Base-by-base conservation (phyloP, 768 basidiomycete species). In the Mrakia gelida region DNA sequence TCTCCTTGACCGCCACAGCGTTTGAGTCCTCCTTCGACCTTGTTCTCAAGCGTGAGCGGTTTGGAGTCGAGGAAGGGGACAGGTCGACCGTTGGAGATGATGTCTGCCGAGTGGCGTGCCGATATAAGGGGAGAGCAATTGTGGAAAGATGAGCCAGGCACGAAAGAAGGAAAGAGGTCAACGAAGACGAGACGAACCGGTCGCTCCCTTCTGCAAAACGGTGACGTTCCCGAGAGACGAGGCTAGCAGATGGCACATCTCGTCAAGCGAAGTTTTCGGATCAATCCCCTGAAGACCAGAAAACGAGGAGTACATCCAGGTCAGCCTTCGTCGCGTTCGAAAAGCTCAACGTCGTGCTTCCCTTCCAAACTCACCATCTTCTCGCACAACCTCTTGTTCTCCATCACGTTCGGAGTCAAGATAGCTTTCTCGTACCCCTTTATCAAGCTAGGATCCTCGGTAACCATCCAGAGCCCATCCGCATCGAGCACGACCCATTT, bases 1-100 rank as follows among this genome's bases (percentile, higher is more conserved):
- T 99, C 97, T 0, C 97, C 97, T 83, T 98, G 97, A 0, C 97
- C 97, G 18, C 97, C 96, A 81, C 94, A 95, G 75, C 97, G 87
- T 85, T 96, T 96, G 81, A 93, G 81, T 1, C 96, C 95, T 1
- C 97, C 97, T 75, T 89, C 85, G 0, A 87, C 85, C 80, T 92
- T 90, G 41, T 92, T 89, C 73, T 88, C 87, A 5, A 94, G 84
- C 5, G 89, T 88, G 81, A 91, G 86, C 86, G 3, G 87, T 88
- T 54, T 85, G 86, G 16, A 88, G 87, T 13, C 88, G 88, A 54
- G 83, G 82, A 75, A 75, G 16, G 73, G 23, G 32, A 85, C 81
- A 1, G 81, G 74, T 23, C 81, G 75, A 0, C 84, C 84, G 75
- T 73, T 90, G 18, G 94, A 90, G 75, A 99, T 90, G 80, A 94